phyloP scores from a whole-genome alignment of 129 eudicot species.

The Pittosporum tobira region DNA sequence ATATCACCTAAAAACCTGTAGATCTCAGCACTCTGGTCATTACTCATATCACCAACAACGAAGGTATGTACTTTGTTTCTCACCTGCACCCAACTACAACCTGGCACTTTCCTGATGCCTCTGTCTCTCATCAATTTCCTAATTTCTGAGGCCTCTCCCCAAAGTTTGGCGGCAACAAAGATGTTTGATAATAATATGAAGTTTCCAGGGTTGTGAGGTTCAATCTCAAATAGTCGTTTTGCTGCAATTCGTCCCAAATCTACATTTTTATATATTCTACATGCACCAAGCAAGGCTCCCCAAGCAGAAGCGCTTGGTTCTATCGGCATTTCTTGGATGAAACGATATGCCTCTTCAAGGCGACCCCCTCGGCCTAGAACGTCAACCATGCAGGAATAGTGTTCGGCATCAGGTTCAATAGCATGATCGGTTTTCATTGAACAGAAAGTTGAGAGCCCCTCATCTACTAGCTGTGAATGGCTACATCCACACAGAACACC shows the following conservation, averaged over 20 bases:
- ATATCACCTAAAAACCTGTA: constrained; percentile 42
- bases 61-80: constrained; percentile 59
- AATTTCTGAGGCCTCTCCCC: constrained; percentile 69
- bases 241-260: constrained; percentile 69
- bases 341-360: constrained; percentile 51
- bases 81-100: constrained; percentile 83
- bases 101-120: constrained; percentile 71
- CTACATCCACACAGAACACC: constrained; percentile 79
- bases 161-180: constrained; percentile 54
- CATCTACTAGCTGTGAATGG: constrained; percentile 65
- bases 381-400: constrained; percentile 72
- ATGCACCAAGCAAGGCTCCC: constrained; percentile 85
- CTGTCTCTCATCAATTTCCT: constrained; percentile 59
- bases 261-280: constrained; percentile 67
- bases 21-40: constrained; percentile 39
- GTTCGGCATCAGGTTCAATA: constrained; percentile 67
- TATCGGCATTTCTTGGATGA: constrained; percentile 53
- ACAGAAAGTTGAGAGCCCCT: constrained; percentile 44
- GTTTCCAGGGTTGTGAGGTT: constrained; percentile 73
- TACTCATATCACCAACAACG: constrained; percentile 59
- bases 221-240: constrained; percentile 59
- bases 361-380: constrained; percentile 68
- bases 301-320: constrained; percentile 68
- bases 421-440: constrained; percentile 50
- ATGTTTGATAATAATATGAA: constrained; percentile 62